Evolutionary conservation across 2,329 filamentous ascomycete genomes (phyloP), one percentile per base, ranked within the genome.

Genomic region (Aspergillus ibericus): DNA sequence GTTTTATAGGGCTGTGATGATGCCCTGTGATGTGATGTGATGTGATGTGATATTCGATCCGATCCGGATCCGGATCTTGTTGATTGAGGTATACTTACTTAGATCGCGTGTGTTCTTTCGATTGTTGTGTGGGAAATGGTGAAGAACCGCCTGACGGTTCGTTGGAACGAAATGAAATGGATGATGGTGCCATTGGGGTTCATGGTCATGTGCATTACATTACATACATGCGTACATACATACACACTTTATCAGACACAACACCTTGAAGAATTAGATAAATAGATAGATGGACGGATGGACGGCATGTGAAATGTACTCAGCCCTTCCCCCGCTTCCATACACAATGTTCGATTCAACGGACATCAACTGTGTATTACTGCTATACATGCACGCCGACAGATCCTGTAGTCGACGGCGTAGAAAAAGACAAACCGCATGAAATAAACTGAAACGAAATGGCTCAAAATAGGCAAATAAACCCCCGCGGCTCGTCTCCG

Each of bases 301-400:
- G n/a, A n/a, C n/a, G n/a, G n/a, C n/a, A n/a, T 20, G 18, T 42
- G 16, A 42, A 18, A 20, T 13, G 38, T 16, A 42, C 9, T 18
- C 6, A 42, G 7, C 27, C 27, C 27, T 9, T 2, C 27, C 6
- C 29, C 9, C 7, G 3, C 15, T 20, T 18, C 36, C n/a, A 38
- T 47, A 47, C 25, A 27, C 44, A 6, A 48, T 29, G 27, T 29
- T 29, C 44, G 44, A 20, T 48, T 48, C 44, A 32, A 32, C 44
- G 44, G n/a, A 48, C 44, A 48, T 29, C 13, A 16, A 5, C 64
- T 9, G 50, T 55, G 16, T 68, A 55, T 61, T 36, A 32, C 29
- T 32, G 29, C 29, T 32, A 36, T 35, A 51, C 48, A 51, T 18
- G 48, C 48, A 25, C 53, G 51, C 52, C 42, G 46, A 57, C 49